phyloP scores from a whole-genome alignment of 2,329 filamentous ascomycete genomes.

The Microdochium paspali region DNA sequence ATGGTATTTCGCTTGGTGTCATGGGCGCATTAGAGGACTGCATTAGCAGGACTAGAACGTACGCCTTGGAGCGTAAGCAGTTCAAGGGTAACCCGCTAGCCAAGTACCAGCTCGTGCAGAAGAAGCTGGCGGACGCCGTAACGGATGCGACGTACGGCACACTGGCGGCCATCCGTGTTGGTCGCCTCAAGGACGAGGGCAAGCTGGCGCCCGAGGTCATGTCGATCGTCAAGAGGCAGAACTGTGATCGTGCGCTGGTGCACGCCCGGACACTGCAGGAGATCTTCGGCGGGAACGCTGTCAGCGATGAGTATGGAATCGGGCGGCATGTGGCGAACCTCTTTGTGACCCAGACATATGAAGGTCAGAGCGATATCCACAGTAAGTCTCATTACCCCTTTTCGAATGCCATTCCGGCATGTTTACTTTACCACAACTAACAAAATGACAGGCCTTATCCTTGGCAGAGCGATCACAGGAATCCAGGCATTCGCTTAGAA shows the following conservation, averaged over 20 bases:
- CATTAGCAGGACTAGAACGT: slow-evolving; percentile 68
- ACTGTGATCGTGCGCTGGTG: slow-evolving; percentile 80
- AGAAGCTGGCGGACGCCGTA: slow-evolving; percentile 88
- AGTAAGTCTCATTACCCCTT: slow-evolving; percentile 49
- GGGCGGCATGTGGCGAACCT: slow-evolving; percentile 91
- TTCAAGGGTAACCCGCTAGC: slow-evolving; percentile 94
- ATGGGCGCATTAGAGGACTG: slow-evolving; percentile 94
- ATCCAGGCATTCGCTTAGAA: slow-evolving; percentile 65
- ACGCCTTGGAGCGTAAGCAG: slow-evolving; percentile 87
- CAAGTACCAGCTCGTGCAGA: slow-evolving; percentile 94
- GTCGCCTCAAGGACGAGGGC: slow-evolving; percentile 84
- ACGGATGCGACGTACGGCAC: slow-evolving; percentile 89
- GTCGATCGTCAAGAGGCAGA: slow-evolving; percentile 91
- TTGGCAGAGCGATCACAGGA: slow-evolving; percentile 59
- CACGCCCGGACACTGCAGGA: slow-evolving; percentile 81
- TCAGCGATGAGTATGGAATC: slow-evolving; percentile 93
- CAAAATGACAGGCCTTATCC: slow-evolving; percentile 50
- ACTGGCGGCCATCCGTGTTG: slow-evolving; percentile 84
- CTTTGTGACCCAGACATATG: slow-evolving; percentile 96
- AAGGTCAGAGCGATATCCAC: slow-evolving; percentile 97
- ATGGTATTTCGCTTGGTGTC: slow-evolving; percentile 88
- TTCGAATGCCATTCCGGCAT: neutral
- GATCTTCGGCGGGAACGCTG: slow-evolving; percentile 96
- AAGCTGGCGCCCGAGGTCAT: slow-evolving; percentile 93
- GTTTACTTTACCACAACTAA: neutral